Base-by-base conservation (phyloP, 345 rosid genomes). In the Erucastrum elatum region DNA sequence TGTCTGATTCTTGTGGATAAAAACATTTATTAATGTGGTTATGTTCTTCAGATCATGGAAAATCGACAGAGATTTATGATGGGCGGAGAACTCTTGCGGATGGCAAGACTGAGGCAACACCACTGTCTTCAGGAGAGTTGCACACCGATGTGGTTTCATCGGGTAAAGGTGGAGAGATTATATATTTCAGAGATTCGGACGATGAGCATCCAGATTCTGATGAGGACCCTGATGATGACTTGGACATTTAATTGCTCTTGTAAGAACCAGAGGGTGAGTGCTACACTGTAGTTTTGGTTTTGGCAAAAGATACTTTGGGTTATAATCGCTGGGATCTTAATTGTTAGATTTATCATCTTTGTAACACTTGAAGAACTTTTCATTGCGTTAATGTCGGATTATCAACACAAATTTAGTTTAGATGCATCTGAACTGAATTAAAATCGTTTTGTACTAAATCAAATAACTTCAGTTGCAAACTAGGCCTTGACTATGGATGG, bases 181-280 rank as follows among this genome's bases (percentile, higher is more conserved):
- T 91, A 81, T 95, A 93, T 86, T 90, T 83, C 67, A 87, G 97
- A 66, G 98, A 95, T 82, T 95, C 99, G 4, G 98, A 95, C 72
- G 99, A 93, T 49, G 56, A 49, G 17, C 56, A 49, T n/a, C 56
- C 56, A 1, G 56, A 49, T 49, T 49, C 56, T 49, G 56, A 49
- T 49, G 56, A 49, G 56, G 56, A 49, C 56, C 56, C 56, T 49
- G 56, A 49, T 49, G 56, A 93, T 87, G 98, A 95, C 87, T 71
- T 93, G 79, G 99, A 95, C 77, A 91, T 95, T 64, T 95, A 61
- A 5, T 16, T 55, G 8, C 2, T 30, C 30, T 44, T 60, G 44
- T 65, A 39, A 29, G 68, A 60, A 78, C 67, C 10, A 72, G 2
- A 66, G 67, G 66, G 31, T 71, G 37, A 2, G 4, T 53, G 6